A percentile compares a stretch with the other conserved stretches of the same genome.
phyloP scores from a whole-genome alignment of 805 yeast genomes.

The Candida jianshihensis region DNA sequence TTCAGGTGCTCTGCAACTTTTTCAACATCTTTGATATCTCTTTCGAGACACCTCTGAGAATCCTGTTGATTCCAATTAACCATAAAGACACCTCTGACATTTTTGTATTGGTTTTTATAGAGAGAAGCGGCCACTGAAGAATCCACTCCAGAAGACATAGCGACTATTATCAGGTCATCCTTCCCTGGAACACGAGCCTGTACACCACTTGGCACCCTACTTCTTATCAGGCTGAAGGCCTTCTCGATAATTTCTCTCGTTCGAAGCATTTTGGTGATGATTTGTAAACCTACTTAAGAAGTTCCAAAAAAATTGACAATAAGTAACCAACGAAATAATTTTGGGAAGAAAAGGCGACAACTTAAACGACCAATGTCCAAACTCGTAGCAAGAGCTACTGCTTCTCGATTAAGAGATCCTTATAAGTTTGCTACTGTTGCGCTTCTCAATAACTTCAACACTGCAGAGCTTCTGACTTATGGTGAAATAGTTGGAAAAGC shows the following conservation, averaged over 20 bases:
- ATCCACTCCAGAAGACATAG: conserved; percentile 97
- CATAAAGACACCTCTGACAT: conserved; percentile 85
- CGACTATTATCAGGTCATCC: conserved; percentile 64
- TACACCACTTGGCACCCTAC: conserved; percentile 14
- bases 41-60: conserved; percentile 65
- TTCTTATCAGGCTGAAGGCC: background rate
- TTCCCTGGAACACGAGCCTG: conserved; percentile 36
- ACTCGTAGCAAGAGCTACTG: too few species aligned
- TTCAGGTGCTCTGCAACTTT: conserved; percentile 50
- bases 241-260: background rate
- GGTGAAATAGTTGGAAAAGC: background rate
- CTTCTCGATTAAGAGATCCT: too few species aligned
- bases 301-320: background rate
- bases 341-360: too few species aligned
- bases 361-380: too few species aligned
- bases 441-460: background rate
- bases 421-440: background rate
- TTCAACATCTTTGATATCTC: conserved; percentile 84
- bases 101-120: conserved; percentile 43
- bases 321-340: background rate
- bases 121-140: conserved; percentile 82
- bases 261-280: too few species aligned
- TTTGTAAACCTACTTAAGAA: too few species aligned
- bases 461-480: background rate
- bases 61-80: conserved; percentile 51